Base-by-base conservation (phyloP, 768 basidiomycete genomes). In the Rubroboletus satanas region DNA sequence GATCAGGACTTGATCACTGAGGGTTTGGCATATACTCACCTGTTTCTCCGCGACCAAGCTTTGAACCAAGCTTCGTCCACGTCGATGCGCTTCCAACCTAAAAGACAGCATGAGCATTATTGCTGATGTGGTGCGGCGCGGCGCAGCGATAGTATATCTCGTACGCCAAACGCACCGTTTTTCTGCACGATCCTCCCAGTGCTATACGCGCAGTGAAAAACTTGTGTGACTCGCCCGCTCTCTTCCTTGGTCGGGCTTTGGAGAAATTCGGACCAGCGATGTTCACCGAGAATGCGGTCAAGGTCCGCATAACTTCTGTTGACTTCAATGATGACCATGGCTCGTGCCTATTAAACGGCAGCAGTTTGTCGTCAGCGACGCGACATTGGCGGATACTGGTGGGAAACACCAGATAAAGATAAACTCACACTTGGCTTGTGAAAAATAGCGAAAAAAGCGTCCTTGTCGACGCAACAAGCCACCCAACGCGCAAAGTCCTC, bases 51-150 rank as follows among this genome's bases (percentile, higher is more conserved):
- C 1, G 64, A 66, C 62, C 64, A 72, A 12, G 33, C 51, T 1
- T 56, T 56, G 66, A 79, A 79, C 77, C 77, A 80, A 8, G 56
- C 42, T 12, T 79, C 77, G n/a, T 72, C 58, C 1, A 80, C 68
- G 32, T 74, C 66, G 18, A 79, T 69, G 11, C 76, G 72, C 60
- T 79, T 81, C 78, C 78, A 80, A 7, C 78, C 78, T 79, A 38
- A 12, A 49, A 32, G 26, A 26, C 14, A 12, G 5, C 2, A 41
- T 57, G 28, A 57, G 42, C 7, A 7, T 12, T 9, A 31, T 37
- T 4, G 45, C 18, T 12, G 52, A 47, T 49, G 46, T 21, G 9
- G 26, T 41, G 52, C n/a, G 33, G 48, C 9, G 7, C 6, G 39
- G 42, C 15, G 11, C 31, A 52, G 33, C 26, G 17, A 48, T 0